Evolutionary conservation across 805 yeast genomes (phyloP).

Genomic region (Peterozyma xylosa): DNA sequence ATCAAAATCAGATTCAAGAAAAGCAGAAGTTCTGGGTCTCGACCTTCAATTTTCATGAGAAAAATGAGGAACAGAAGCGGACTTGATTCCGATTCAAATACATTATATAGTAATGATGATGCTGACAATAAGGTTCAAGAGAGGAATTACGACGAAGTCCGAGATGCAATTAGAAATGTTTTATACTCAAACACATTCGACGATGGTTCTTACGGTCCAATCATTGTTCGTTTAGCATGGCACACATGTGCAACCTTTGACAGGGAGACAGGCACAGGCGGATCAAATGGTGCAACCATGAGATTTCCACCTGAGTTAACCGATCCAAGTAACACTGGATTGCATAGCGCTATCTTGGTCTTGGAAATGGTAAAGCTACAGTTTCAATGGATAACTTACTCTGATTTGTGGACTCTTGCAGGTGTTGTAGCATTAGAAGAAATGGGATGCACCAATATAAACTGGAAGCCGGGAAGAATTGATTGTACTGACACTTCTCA

Average conservation of each 20-base stretch:
- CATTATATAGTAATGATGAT: neutral
- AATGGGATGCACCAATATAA: slow-evolving; percentile 68
- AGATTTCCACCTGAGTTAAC: slow-evolving; percentile 43
- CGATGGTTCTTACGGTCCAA: slow-evolving; percentile 70
- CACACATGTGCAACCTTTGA: slow-evolving; percentile 83
- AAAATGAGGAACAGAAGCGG: neutral
- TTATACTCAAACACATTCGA: slow-evolving; percentile 41
- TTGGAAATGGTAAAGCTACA: slow-evolving; percentile 46
- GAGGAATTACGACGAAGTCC: slow-evolving; percentile 23
- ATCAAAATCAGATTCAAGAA: slow-evolving; percentile 4
- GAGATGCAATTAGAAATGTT: slow-evolving; percentile 25
- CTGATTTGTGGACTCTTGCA: slow-evolving; percentile 74
- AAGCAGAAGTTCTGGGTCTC: neutral
- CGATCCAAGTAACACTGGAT: slow-evolving; percentile 58
- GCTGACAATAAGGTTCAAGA: slow-evolving; percentile 10
- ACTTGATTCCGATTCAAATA: neutral
- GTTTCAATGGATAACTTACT: slow-evolving; percentile 67
- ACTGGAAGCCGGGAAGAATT: slow-evolving; percentile 79
- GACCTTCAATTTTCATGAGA: neutral
- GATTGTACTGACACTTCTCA: slow-evolving; percentile 43
- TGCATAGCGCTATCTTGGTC: slow-evolving; percentile 48
- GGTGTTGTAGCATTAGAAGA: slow-evolving; percentile 77
- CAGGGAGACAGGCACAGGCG: slow-evolving; percentile 43
- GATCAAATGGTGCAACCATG: slow-evolving; percentile 70
- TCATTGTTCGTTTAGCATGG: slow-evolving; percentile 77